Percentiles rank a stretch among this genome's conserved stretches.
These are phyloP conservation scores for Cordyceps cateniannulata DNA, from an alignment of 2,329 filamentous ascomycete genomes.

Conservation along the genomic window DNA sequence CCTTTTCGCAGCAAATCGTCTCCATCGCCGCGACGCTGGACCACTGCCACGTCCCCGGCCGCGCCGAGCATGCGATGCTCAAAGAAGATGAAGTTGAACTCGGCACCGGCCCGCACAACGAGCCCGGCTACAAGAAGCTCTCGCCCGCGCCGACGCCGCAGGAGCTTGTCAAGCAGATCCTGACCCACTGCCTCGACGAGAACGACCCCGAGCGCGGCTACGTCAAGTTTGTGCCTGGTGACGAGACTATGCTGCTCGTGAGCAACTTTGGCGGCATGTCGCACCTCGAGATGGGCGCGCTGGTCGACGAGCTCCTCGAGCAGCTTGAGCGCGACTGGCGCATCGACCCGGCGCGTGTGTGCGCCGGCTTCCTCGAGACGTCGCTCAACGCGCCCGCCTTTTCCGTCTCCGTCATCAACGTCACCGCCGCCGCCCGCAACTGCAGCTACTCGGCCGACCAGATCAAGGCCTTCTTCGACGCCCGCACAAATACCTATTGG, in stretches of 20 bases:
- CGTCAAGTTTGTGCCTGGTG: slow-evolving; percentile 38
- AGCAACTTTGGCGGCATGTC: slow-evolving; percentile 57
- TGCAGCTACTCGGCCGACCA: slow-evolving; percentile 42
- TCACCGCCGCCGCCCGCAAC: slow-evolving; percentile 39
- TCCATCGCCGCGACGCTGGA: slow-evolving; percentile 53
- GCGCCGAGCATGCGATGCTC: slow-evolving; percentile 42
- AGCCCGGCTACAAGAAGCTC: slow-evolving; percentile 54
- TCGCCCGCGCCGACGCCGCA: slow-evolving; percentile 43
- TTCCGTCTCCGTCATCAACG: slow-evolving; percentile 59
- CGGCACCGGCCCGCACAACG: slow-evolving; percentile 63
- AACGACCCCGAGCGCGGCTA: slow-evolving; percentile 44
- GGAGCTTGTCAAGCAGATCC: slow-evolving; percentile 49
- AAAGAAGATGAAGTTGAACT: slow-evolving; percentile 49
- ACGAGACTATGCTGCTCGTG: slow-evolving; percentile 47
- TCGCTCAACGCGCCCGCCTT: slow-evolving; percentile 67
- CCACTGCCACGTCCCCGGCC: slow-evolving; percentile 53
- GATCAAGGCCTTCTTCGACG: slow-evolving; percentile 59
- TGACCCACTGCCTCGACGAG: slow-evolving; percentile 54
- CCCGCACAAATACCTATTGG: slow-evolving; percentile 52
- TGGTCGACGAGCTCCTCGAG: slow-evolving; percentile 45
- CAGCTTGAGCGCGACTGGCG: slow-evolving; percentile 43
- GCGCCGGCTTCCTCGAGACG: slow-evolving; percentile 61
- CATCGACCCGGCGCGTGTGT: slow-evolving; percentile 47
- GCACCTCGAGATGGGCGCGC: slow-evolving; percentile 48
- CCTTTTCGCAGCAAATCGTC: slow-evolving; percentile 45